Conservation (phyloP, 140 eudicot genomes). For the Flaveria floridana region DNA sequence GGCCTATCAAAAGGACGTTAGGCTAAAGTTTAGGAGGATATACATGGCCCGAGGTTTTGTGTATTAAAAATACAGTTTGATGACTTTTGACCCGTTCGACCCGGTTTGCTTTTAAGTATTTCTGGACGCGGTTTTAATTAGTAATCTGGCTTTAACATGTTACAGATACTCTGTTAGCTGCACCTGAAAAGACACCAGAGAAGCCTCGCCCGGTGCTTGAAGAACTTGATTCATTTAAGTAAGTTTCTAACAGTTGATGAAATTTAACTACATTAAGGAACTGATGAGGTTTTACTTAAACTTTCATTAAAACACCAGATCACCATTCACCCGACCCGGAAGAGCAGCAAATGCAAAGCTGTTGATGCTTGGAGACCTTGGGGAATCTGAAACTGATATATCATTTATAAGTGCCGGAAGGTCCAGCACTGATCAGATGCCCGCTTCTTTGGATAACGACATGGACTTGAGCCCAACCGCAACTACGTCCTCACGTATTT, state of each 20-base stretch:
- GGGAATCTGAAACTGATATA: slow-evolving; percentile 56
- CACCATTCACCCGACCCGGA: slow-evolving; percentile 43
- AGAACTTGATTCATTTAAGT: slow-evolving; percentile 34
- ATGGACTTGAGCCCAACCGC: slow-evolving; percentile 42
- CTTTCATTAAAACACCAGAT: slow-evolving; percentile 28
- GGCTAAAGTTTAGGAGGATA: neutral
- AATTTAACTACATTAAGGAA: neutral
- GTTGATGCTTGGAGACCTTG: slow-evolving; percentile 31
- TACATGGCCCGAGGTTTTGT: slow-evolving; percentile 3
- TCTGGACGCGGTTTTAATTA: neutral
- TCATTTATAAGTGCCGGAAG: slow-evolving; percentile 60
- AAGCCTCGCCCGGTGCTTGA: slow-evolving; percentile 30
- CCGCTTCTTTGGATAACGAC: slow-evolving; percentile 35
- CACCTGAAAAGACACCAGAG: slow-evolving; percentile 23
- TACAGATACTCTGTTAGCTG: slow-evolving; percentile 11
- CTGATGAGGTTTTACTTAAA: neutral
- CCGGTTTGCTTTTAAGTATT: neutral
- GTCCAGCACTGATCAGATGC: slow-evolving; percentile 47
- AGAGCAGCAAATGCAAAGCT: slow-evolving; percentile 40
- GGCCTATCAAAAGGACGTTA: neutral
- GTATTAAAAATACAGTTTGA: neutral
- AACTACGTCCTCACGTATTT: slow-evolving; percentile 32
- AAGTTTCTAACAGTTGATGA: slow-evolving; percentile 16
- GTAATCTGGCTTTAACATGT: neutral
- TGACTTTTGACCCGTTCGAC: slow-evolving; percentile 16